Base-by-base conservation (phyloP, 345 rosid species). In the Hibiscus mutabilis region DNA sequence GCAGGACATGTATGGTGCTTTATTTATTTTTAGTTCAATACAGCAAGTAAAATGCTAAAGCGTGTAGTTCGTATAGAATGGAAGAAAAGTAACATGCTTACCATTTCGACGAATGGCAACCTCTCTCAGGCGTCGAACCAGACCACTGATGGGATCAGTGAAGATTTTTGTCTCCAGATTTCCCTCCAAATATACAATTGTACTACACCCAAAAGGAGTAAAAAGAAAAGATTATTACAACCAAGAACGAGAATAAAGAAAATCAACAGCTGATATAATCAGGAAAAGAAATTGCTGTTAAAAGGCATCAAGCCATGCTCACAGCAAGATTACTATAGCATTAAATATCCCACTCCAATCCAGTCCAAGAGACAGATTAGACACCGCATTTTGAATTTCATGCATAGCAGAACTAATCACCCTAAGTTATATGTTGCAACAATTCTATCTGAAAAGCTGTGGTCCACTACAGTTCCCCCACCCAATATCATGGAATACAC, bases 111-210 rank as follows among this genome's bases (percentile, higher is more conserved):
- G 94, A 74, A 95, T 72, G 4, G 96, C 90, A 47, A 95, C 59
- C 80, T 95, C 98, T 80, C 99, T 82, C 67, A 89, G 52, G 4
- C 91, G 93, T 31, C 92, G 90, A 63, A 88, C 89, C 61, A 88
- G 73, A 75, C 97, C 97, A 72, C 90, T 84, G 29, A 86, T 62
- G 2, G 92, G 96, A 84, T 95, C 94, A 42, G 78, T 72, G 76
- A 90, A 92, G 59, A 92, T 73, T 77, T 90, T 90, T 3, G 89
- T 86, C 97, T 92, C 98, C 52, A 95, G 80, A 81, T 87, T 89
- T 35, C 98, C 99, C 82, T 95, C 99, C 81, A 90, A 44, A 76
- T 92, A 95, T 13, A 95, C 16, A 74, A 73, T 79, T 3, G 86
- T 73, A 14, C 96, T 95, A 53, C 76, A 82, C 37, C 49, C 72